Evolutionary conservation across 352 stramenopile species (phyloP).

Genomic region (Pythium phragmitis): DNA sequence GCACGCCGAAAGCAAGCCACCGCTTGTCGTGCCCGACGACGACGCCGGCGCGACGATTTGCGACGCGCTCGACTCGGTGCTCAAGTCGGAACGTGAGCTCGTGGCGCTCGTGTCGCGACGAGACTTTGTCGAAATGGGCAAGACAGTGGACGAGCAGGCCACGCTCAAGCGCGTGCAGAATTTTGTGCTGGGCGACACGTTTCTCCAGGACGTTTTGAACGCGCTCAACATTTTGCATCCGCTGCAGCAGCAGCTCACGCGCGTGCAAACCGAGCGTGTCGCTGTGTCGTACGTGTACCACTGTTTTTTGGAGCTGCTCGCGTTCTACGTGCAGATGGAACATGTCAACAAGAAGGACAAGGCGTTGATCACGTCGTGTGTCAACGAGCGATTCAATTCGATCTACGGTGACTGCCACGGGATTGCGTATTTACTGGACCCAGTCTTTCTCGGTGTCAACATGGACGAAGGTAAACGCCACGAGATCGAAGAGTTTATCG

Average conservation of each 20-base stretch:
- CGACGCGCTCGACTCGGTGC: slow-evolving; percentile 43
- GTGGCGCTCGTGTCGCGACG: slow-evolving; percentile 52
- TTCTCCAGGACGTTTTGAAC: slow-evolving; percentile 56
- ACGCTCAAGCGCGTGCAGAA: slow-evolving; percentile 55
- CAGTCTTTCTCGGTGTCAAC: slow-evolving; percentile 43
- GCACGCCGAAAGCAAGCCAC: slow-evolving; percentile 23
- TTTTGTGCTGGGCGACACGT: slow-evolving; percentile 64
- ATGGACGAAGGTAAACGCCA: slow-evolving; percentile 50
- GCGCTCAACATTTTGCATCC: slow-evolving; percentile 54
- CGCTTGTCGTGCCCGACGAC: slow-evolving; percentile 20
- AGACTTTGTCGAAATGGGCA: slow-evolving; percentile 53
- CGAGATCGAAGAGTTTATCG: slow-evolving; percentile 50
- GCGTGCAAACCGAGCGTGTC: slow-evolving; percentile 40
- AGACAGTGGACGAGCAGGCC: slow-evolving; percentile 36
- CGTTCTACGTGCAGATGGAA: slow-evolving; percentile 53
- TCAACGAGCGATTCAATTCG: slow-evolving; percentile 59
- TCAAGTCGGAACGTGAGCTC: slow-evolving; percentile 53
- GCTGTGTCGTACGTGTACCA: slow-evolving; percentile 58
- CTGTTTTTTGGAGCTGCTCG: slow-evolving; percentile 46
- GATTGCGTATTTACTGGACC: slow-evolving; percentile 61
- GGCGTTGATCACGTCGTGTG: slow-evolving; percentile 58
- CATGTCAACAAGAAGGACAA: slow-evolving; percentile 76
- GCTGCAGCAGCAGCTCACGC: slow-evolving; percentile 51
- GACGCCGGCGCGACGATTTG: slow-evolving; percentile 24
- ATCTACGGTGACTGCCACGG: slow-evolving; percentile 66